Base-by-base conservation (phyloP, 768 basidiomycete species). In the Galerina marginata region DNA sequence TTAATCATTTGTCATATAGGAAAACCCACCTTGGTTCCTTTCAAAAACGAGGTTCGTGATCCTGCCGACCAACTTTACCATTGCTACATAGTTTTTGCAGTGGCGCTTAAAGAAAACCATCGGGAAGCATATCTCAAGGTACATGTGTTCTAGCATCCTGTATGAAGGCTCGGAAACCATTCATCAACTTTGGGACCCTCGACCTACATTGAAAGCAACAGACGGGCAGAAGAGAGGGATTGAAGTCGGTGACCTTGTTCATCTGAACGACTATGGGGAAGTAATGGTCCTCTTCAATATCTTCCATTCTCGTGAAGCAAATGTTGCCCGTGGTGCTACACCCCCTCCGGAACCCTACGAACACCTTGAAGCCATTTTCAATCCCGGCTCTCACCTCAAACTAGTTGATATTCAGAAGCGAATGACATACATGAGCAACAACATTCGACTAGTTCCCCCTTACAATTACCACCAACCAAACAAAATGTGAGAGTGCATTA, bases 161-260 rank as follows among this genome's bases (percentile, higher is more conserved):
- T 37, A 57, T 37, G 16, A 38, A n/a, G 37, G 7, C 11, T 5
- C 0, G 14, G 36, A 48, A 7, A 54, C 29, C 23, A 29, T 45
- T 20, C 20, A 20, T 7, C 50, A 50, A 20, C 44, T 61, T 16
- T 61, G 60, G 60, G 11, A 44, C 14, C 56, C 60, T 2, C 11
- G 25, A 23, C 60, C 60, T 9, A 46, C 44, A 2, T 38, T 52
- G 5, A 10, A 11, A 14, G 33, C 25, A 1, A 4, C 12, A 7
- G 29, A 47, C 29, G 49, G 51, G 40, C 12, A 37, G 15, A 20
- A 23, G 10, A 26, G 56, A 23, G 44, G 49, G 1, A 39, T 57
- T 15, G 56, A 57, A 48, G 33, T 61, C 23, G 60, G 60, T 16
- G 60, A 61, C 25, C 7, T 61, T 20, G 60, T 54, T 7, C 57